These are phyloP conservation scores for Scenedesmus sp. DNA, from an alignment of 163 green algal genomes.

Conservation along the genomic window DNA sequence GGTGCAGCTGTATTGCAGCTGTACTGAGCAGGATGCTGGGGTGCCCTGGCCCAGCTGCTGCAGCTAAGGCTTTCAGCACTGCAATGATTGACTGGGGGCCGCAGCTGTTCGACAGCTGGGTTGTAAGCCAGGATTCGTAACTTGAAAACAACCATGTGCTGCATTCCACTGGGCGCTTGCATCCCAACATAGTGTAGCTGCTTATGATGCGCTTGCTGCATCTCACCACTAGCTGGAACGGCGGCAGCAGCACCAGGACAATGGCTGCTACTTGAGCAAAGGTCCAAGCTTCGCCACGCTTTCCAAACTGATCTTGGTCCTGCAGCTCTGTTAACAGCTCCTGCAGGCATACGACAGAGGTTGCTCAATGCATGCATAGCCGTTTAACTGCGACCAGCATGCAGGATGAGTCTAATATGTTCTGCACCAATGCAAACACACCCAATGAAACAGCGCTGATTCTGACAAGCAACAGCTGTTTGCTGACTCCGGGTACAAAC, in stretches of 20 bases:
- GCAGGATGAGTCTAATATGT: no score
- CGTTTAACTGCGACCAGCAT: no score
- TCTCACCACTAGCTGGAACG: conserved; percentile 49
- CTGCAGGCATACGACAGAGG: conserved; percentile 1
- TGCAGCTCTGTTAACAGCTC: conserved; percentile 64
- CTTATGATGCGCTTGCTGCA: not conserved
- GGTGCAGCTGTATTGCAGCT: not conserved
- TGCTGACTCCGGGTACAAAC: no score
- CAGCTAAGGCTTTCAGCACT: no score
- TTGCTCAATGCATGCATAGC: no score
- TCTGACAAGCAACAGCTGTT: no score
- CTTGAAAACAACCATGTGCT: not conserved
- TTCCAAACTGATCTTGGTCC: conserved; percentile 58
- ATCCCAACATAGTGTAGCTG: not conserved
- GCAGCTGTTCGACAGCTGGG: not conserved
- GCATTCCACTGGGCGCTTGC: not conserved
- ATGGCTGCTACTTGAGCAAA: conserved; percentile 57
- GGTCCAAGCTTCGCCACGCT: conserved; percentile 66
- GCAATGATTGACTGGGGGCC: no score
- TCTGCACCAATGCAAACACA: no score
- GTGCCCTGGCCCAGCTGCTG: not conserved
- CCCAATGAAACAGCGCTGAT: no score
- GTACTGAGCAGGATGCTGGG: not conserved
- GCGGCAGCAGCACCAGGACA: conserved; percentile 63
- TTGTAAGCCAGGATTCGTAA: no score